Conservation (phyloP, 2,329 filamentous ascomycete genomes). For the Aspergillus pseudoviridinutans region DNA sequence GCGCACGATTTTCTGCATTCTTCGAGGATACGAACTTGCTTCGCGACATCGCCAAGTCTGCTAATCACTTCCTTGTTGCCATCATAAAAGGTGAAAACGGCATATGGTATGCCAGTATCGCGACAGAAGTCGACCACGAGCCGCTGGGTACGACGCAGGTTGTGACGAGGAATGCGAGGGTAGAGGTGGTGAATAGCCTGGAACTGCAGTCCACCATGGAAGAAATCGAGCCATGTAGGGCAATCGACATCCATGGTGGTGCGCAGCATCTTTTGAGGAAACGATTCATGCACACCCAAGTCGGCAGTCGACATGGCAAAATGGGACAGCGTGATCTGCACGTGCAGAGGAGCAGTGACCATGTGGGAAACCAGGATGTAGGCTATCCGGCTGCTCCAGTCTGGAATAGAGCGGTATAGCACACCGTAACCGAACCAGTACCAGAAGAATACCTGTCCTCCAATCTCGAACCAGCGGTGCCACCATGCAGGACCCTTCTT, state of each 20-base stretch:
- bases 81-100: slow-evolving; percentile 77
- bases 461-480: slow-evolving; percentile 76
- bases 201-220: slow-evolving; percentile 86
- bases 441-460: slow-evolving; percentile 78
- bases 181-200: slow-evolving; percentile 85
- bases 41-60: slow-evolving; percentile 70
- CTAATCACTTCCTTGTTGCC: slow-evolving; percentile 79
- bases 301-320: slow-evolving; percentile 92
- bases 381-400: slow-evolving; percentile 62
- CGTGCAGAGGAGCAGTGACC: slow-evolving; percentile 74
- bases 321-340: slow-evolving; percentile 87
- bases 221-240: slow-evolving; percentile 80
- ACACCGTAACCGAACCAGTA: slow-evolving; percentile 80
- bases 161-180: slow-evolving; percentile 79
- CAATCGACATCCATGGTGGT: slow-evolving; percentile 95
- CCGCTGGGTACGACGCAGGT: slow-evolving; percentile 69
- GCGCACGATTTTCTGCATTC: slow-evolving; percentile 61
- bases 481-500: slow-evolving; percentile 74
- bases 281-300: slow-evolving; percentile 77
- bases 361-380: slow-evolving; percentile 80
- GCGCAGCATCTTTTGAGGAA: slow-evolving; percentile 84
- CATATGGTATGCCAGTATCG: slow-evolving; percentile 79
- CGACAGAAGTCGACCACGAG: slow-evolving; percentile 77
- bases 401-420: slow-evolving; percentile 68
- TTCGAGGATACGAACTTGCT: slow-evolving; percentile 71